Evolutionary conservation across 805 yeast species (phyloP).

Genomic region (Zygoascus bituminiphila): DNA sequence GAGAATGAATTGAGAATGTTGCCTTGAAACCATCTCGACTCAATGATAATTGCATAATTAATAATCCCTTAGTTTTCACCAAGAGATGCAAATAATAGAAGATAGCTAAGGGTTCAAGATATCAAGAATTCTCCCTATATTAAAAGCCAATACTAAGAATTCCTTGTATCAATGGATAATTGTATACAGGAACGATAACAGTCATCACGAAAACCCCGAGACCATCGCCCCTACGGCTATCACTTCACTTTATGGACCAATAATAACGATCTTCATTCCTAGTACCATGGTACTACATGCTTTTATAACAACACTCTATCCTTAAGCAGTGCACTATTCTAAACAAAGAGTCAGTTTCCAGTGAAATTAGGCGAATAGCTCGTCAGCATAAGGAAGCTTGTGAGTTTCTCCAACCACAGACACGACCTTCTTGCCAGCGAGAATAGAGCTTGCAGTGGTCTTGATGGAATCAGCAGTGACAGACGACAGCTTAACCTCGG

Average conservation of each 20-base stretch:
- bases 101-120: too few relatives aligned
- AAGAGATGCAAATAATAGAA: too few relatives aligned
- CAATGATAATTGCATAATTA: too few relatives aligned
- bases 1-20: background rate
- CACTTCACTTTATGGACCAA: too few relatives aligned
- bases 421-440: conserved; percentile 55
- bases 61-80: too few relatives aligned
- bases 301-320: background rate
- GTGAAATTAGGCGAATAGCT: conserved; percentile 46
- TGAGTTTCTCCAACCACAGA: conserved; percentile 86
- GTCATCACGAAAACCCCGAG: too few relatives aligned
- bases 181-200: too few relatives aligned
- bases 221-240: too few relatives aligned
- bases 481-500: conserved; percentile 34
- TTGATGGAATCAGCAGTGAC: conserved; percentile 27
- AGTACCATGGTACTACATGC: background rate
- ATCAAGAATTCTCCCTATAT: background rate
- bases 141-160: background rate
- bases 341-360: too few relatives aligned
- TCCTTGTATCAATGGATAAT: too few relatives aligned
- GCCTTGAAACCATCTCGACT: too few relatives aligned
- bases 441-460: conserved; percentile 30
- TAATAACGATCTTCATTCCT: background rate
- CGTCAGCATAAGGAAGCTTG: conserved; percentile 81
- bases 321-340: background rate